A percentile compares a stretch with the other conserved stretches of the same genome.
These are phyloP conservation scores for Microcyclospora tardicrescens DNA, from an alignment of 2,329 filamentous ascomycete genomes.

Conservation along the genomic window DNA sequence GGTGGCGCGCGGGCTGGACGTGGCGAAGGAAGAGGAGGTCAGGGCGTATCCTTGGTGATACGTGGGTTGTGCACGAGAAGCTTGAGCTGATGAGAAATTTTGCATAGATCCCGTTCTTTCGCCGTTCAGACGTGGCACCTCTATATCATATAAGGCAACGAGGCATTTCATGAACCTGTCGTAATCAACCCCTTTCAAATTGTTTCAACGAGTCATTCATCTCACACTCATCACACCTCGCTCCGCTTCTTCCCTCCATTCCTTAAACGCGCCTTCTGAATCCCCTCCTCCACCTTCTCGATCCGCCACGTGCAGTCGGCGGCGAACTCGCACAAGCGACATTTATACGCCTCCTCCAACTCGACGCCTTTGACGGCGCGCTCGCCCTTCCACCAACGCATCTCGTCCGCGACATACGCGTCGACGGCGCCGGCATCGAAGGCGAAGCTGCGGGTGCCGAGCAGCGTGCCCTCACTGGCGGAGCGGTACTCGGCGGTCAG, in stretches of 20 bases:
- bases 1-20: conserved; percentile 50
- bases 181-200: not conserved
- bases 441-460: conserved; percentile 49
- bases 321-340: conserved; percentile 69
- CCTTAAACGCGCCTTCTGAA: conserved; percentile 15
- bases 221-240: conserved; percentile 8
- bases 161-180: no score
- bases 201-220: not conserved
- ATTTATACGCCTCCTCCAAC: conserved; percentile 81
- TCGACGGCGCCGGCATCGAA: conserved; percentile 54
- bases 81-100: no score
- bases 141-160: no score
- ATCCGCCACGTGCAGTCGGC: conserved; percentile 67
- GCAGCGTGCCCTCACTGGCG: conserved; percentile 33
- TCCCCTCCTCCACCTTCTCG: conserved; percentile 50
- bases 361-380: conserved; percentile 60
- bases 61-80: no score
- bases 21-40: conserved; percentile 47
- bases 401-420: conserved; percentile 52
- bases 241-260: conserved; percentile 7
- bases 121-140: no score
- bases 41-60: conserved; percentile 47
- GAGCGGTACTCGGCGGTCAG: conserved; percentile 45
- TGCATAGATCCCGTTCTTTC: no score
- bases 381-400: conserved; percentile 81